Base-by-base conservation (phyloP, 2,329 filamentous ascomycete species). In the Phaeosphaeria sp. region DNA sequence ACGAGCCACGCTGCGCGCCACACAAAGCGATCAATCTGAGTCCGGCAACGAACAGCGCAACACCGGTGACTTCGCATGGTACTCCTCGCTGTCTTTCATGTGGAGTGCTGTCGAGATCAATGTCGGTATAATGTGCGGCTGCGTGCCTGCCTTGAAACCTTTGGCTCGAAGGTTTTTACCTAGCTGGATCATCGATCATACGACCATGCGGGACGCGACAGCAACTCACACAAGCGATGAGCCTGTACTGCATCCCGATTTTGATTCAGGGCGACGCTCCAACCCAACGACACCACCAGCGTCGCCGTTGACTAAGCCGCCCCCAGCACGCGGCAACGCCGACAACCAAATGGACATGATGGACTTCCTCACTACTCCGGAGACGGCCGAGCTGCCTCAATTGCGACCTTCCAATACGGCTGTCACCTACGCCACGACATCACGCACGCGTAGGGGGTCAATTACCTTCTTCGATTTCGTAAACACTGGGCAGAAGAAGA, bases 71-170 rank as follows among this genome's bases (percentile, higher is more conserved):
- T 84, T 86, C 59, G 82, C 82, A 39, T 87, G 84, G 88, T 93
- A 94, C 71, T 91, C 91, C 0, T 92, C 91, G 0, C 79, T 93
- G 5, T 91, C 92, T 0, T 89, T 96, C 72, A 94, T 97, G 91
- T 98, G 93, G 94, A 94, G 91, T 17, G 91, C 90, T 13, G 88
- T 97, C 53, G 93, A 97, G 76, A 92, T 97, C 71, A 95, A 96
- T 64, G 83, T 96, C 1, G 93, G 92, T 18, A 93, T 97, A 66
- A 89, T 93, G 63, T 96, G 92, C 72, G 93, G 91, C 43, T 97
- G 93, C 68, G 91, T 97, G n/a, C 94, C 94, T 8, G 94, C 91
- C 0, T 80, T 97, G 60, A 97, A 97, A 74, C 93, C 94, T 1
- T 81, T 98, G 6, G 88, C 94, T 54, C 86, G 91, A 42, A 80